Conservation (phyloP, 495 filamentous ascomycete species). For the Penicillium mononematosum region DNA sequence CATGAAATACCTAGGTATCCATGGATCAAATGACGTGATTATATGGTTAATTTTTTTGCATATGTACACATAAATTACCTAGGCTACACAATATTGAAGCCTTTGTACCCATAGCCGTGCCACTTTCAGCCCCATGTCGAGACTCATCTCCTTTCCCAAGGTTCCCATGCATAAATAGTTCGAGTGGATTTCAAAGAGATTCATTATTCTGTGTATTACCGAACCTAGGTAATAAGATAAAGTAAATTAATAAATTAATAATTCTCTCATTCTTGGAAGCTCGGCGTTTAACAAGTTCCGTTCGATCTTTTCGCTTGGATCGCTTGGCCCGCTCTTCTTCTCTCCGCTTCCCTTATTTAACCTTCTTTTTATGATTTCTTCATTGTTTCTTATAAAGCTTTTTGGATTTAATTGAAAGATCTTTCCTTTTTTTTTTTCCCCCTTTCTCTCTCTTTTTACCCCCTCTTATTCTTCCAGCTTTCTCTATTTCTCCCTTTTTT, state of each 20-base stretch:
- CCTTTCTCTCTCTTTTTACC: slow-evolving; percentile 8
- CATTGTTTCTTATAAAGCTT: slow-evolving; percentile 17
- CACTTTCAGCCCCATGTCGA: slow-evolving; percentile 7
- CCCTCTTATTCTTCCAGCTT: slow-evolving; percentile 7
- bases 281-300: slow-evolving; percentile 34
- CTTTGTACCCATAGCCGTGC: not conserved
- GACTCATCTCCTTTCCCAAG: slow-evolving; percentile 20
- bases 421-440: not conserved
- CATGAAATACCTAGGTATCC: too few relatives aligned
- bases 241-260: slow-evolving; percentile 1
- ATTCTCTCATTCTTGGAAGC: slow-evolving; percentile 24
- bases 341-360: slow-evolving; percentile 34
- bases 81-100: slow-evolving; percentile 5
- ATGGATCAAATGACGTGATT: not conserved
- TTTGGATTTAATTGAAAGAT: slow-evolving; percentile 11
- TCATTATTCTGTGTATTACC: slow-evolving; percentile 1
- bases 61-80: not conserved
- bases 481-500: slow-evolving; percentile 12
- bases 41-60: not conserved
- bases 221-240: not conserved
- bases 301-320: slow-evolving; percentile 26
- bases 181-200: slow-evolving; percentile 21
- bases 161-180: slow-evolving; percentile 24
- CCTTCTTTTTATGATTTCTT: slow-evolving; percentile 32
- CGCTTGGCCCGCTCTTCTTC: slow-evolving; percentile 18